Base-by-base conservation (phyloP, 1,139 yeast species). In the Nakaseomyces delphensis region DNA sequence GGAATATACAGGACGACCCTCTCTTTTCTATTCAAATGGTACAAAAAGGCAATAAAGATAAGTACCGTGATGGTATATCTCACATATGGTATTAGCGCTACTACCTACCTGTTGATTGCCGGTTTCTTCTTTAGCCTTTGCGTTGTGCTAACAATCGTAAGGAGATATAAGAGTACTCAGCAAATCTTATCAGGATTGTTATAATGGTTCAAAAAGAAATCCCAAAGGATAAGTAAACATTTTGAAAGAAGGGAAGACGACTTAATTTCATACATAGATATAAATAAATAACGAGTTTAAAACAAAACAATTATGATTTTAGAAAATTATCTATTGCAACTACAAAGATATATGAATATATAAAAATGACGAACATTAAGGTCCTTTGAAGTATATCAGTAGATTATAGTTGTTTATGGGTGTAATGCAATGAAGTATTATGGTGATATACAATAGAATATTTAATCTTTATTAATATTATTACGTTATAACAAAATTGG, bases 41-140 rank as follows among this genome's bases (percentile, higher is more conserved):
- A 47, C 29, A 43, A 45, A 18, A 29, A 36, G 6, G 10, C 28
- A 13, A 47, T 56, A 10, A 55, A 55, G 33, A 11, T 43, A 7
- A 15, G 39, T 10, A 49, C 57, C 3, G 38, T 53, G 1, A 5
- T 42, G 11, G 36, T 55, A 3, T 60, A 56, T 44, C 38, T 52
- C 19, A 9, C 44, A 0, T 60, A 60, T 42, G 63, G 63, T 2
- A 40, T 58, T 3, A 49, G 55, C 8, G 59, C 62, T 2, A 56
- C 63, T 11, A 28, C 50, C 1, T 58, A 58, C 42, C 40, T 59
- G 28, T 45, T 51, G 25, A 45, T 55, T 37, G 55, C 59, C 2
- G 53, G 54, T 2, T 52, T 55, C 40, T 59, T 59, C 51, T 60
- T 60, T 42, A 40, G 52, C 9, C 43, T 58, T 11, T 58, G 63